These are phyloP conservation scores for Hypholoma fasciculare DNA, from an alignment of 768 basidiomycete genomes.

Conservation along the genomic window DNA sequence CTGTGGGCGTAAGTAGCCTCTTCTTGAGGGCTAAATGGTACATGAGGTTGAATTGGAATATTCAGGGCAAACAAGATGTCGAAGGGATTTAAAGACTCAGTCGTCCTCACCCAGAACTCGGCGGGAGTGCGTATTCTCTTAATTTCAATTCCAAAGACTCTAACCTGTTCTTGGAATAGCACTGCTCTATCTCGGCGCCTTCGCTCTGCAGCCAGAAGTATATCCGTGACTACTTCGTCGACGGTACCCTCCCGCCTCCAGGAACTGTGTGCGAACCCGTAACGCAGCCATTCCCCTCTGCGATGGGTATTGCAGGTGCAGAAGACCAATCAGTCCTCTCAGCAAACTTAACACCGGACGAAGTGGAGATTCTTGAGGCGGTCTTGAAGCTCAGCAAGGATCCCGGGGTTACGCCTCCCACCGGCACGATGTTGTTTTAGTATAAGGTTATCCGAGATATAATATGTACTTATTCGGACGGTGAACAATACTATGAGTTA, in stretches of 20 bases:
- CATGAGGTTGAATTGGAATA: neutral
- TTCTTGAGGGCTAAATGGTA: neutral
- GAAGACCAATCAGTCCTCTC: neutral
- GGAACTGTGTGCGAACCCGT: constrained; percentile 39
- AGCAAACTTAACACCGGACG: neutral
- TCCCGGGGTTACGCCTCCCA: neutral
- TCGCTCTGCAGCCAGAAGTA: constrained; percentile 35
- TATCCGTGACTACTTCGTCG: constrained; percentile 38
- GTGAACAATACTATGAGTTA: no score
- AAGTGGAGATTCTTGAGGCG: neutral
- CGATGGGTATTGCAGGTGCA: neutral
- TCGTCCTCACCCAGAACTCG: constrained; percentile 41
- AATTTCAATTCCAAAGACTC: neutral
- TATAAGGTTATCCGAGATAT: no score
- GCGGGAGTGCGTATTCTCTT: constrained; percentile 29
- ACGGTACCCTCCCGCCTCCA: constrained; percentile 38
- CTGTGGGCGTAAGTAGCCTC: constrained; percentile 20
- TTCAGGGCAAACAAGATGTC: constrained; percentile 39
- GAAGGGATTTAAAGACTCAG: constrained; percentile 31
- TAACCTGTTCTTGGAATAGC: neutral
- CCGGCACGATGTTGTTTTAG: no score
- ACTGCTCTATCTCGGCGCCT: constrained; percentile 19
- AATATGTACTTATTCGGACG: no score
- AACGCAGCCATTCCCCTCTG: neutral
- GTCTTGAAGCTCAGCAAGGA: neutral